A percentile compares a stretch with the other conserved stretches of the same genome.
These are phyloP conservation scores for Amaranthus palmeri DNA, from an alignment of 148 eudicot species.

Conservation along the genomic window DNA sequence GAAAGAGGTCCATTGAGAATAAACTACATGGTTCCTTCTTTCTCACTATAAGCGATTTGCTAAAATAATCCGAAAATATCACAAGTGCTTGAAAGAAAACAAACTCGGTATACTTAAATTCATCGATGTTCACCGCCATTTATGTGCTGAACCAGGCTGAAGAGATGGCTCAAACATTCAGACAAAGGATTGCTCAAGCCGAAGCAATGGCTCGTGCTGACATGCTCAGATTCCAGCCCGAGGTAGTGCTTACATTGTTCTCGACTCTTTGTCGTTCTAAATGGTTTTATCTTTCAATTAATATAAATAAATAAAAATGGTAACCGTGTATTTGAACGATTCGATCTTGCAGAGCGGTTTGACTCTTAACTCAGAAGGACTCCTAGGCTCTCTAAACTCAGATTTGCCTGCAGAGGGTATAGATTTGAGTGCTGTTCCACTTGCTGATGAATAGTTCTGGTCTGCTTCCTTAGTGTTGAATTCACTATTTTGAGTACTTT, in stretches of 20 bases:
- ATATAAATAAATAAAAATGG: neutral
- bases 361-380: constrained; percentile 74
- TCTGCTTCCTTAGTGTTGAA: neutral
- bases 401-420: constrained; percentile 74
- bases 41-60: neutral
- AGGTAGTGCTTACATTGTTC: constrained; percentile 39
- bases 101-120: neutral
- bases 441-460: constrained; percentile 36
- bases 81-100: no score
- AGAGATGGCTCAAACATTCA: constrained; percentile 98
- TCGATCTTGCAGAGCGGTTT: constrained; percentile 67
- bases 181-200: constrained; percentile 99
- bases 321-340: neutral
- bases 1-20: neutral
- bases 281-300: neutral
- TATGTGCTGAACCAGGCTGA: constrained; percentile 59
- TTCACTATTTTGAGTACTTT: constrained; percentile 1
- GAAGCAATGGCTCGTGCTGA: constrained; percentile 99
- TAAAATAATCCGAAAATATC: no score
- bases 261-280: neutral
- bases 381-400: constrained; percentile 55
- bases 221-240: constrained; percentile 98
- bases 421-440: constrained; percentile 63
- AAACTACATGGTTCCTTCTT: neutral
- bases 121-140: neutral